These are phyloP conservation scores for Leccinum cinnamomeum DNA, from an alignment of 1,284 basidiomycete genomes.

Conservation along the genomic window DNA sequence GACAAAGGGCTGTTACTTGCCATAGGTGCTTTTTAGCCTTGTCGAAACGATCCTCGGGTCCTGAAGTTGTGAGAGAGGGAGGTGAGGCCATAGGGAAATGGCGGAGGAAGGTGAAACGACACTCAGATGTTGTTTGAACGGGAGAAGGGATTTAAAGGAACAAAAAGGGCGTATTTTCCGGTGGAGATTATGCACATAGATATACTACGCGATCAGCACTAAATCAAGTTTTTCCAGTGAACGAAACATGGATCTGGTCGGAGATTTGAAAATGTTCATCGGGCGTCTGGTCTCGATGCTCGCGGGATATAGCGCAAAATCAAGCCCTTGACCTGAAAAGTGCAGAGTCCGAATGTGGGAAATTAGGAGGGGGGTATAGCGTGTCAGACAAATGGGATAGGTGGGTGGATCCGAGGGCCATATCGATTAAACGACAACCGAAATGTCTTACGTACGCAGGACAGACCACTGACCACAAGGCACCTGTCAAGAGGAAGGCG, in stretches of 20 bases:
- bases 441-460: constrained; percentile 36
- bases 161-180: constrained; percentile 30
- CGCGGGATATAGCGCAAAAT: constrained; percentile 38
- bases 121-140: constrained; percentile 25
- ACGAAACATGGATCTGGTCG: constrained; percentile 40
- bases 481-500: constrained; percentile 34
- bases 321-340: constrained; percentile 38
- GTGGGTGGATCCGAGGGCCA: constrained; percentile 40
- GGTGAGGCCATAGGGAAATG: constrained; percentile 29
- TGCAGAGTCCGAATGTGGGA: constrained; percentile 35
- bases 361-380: constrained; percentile 28
- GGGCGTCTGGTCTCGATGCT: constrained; percentile 38
- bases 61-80: constrained; percentile 20
- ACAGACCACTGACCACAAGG: constrained; percentile 34
- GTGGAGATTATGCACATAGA: constrained; percentile 42
- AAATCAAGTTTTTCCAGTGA: constrained; percentile 39
- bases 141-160: constrained; percentile 36
- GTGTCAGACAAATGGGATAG: constrained; percentile 36
- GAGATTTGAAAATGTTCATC: constrained; percentile 39
- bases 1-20: constrained; percentile 26
- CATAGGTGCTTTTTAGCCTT: constrained; percentile 38
- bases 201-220: constrained; percentile 42
- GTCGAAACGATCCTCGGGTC: constrained; percentile 35
- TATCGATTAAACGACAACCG: constrained; percentile 40
- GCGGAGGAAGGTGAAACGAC: constrained; percentile 30